Conservation (phyloP, 192 early-diverging fungal species). For the Dissophora ornata region DNA sequence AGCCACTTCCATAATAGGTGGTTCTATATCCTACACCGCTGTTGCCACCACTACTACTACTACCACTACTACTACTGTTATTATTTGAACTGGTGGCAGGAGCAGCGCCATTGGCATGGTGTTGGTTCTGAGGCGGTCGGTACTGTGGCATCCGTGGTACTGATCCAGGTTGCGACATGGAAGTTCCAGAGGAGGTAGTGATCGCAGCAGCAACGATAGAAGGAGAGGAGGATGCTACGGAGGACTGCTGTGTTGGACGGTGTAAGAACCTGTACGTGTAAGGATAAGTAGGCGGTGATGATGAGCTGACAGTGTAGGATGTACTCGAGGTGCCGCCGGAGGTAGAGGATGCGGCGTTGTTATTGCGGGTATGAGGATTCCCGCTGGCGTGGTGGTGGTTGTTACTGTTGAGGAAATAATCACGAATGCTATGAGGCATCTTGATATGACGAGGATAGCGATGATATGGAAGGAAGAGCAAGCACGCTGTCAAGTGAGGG, state of each 20-base stretch:
- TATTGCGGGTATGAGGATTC: neutral
- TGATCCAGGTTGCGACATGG: too few relatives aligned
- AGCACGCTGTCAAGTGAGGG: neutral
- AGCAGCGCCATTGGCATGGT: neutral
- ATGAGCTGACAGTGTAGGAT: conserved; percentile 3
- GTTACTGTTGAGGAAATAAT: conserved; percentile 15
- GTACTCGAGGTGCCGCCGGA: too few relatives aligned
- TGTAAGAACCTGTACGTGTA: conserved; percentile 22
- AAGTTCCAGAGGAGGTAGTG: too few relatives aligned
- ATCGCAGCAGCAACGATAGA: too few relatives aligned
- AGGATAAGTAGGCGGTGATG: conserved; percentile 7
- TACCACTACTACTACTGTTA: conserved; percentile 1
- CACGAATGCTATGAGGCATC: conserved; percentile 29
- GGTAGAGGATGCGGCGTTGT: conserved; percentile 2
- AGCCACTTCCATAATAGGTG: conserved; percentile 17
- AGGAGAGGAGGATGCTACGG: neutral
- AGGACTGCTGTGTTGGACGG: neutral
- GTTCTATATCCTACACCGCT: conserved; percentile 7
- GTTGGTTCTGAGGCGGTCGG: conserved; percentile 21
- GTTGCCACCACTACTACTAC: neutral
- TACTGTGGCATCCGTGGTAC: too few relatives aligned
- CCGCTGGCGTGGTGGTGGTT: conserved; percentile 1
- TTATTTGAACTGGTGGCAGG: neutral
- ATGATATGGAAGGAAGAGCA: too few relatives aligned
- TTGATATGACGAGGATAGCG: too few relatives aligned